These are phyloP conservation scores for Knoxdaviesia capensis DNA, from an alignment of 2,329 filamentous ascomycete species.

Conservation along the genomic window DNA sequence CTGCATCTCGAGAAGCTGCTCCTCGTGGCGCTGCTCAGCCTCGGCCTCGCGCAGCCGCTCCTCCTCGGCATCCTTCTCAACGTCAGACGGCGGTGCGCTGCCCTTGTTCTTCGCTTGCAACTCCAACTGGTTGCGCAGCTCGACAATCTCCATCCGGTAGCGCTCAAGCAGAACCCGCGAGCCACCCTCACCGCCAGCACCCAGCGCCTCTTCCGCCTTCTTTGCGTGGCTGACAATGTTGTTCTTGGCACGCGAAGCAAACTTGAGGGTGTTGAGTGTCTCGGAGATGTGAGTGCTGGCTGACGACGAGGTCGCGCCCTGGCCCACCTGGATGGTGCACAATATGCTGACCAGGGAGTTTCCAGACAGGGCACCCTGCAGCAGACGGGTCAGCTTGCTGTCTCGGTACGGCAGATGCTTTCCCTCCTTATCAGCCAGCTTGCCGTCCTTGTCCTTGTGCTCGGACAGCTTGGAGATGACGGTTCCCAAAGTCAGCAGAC, in stretches of 20 bases:
- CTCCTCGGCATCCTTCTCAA: conserved; percentile 46
- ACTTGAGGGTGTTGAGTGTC: conserved; percentile 90
- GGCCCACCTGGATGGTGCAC: conserved; percentile 85
- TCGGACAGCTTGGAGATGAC: conserved; percentile 89
- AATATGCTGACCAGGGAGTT: conserved; percentile 93
- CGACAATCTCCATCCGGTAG: conserved; percentile 81
- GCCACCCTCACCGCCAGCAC: conserved; percentile 61
- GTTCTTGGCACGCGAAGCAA: conserved; percentile 91
- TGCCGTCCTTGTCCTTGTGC: conserved; percentile 63
- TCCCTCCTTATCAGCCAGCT: conserved; percentile 55
- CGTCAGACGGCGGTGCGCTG: conserved; percentile 18
- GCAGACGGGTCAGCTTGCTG: conserved; percentile 82
- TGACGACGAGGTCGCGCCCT: conserved; percentile 48
- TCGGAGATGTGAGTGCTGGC: conserved; percentile 63
- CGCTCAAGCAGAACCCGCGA: conserved; percentile 76
- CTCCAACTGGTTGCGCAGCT: conserved; percentile 64
- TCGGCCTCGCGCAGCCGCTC: conserved; percentile 60
- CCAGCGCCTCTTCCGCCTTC: conserved; percentile 74
- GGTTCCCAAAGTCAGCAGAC: conserved; percentile 79
- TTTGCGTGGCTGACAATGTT: conserved; percentile 96
- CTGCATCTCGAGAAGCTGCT: conserved; percentile 98
- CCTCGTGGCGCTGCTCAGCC: conserved; percentile 71
- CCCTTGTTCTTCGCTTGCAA: conserved; percentile 52
- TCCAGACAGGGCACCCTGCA: conserved; percentile 83
- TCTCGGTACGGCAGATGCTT: conserved; percentile 94